Evolutionary conservation across 2,329 filamentous ascomycete species (phyloP), one percentile per base, ranked within the genome.

Genomic region (Neodidymelliopsis sp.): DNA sequence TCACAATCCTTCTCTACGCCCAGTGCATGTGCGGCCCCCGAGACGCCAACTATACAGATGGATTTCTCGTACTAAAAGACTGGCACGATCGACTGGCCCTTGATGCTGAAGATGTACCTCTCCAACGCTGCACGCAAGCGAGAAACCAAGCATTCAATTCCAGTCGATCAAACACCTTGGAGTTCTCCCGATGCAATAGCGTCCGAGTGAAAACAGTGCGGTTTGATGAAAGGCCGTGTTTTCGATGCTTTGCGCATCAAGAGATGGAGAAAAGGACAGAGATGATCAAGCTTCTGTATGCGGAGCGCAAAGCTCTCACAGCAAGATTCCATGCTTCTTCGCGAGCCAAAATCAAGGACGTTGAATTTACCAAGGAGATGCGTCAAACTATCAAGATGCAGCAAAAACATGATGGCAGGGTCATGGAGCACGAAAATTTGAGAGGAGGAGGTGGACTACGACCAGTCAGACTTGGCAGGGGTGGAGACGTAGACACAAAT

Each of bases 1-100:
- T 34, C 10, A 33, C 28, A 13, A 25, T 41, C 19, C 19, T 41
- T 15, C 38, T 24, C 20, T 41, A 41, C 28, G 25, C 38, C 6
- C 28, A 33, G 9, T 41, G 38, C 22, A 33, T 24, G 10, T 33
- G 33, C 33, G 19, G 25, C 15, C 22, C 31, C 5, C 24, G n/a
- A 11, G 41, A 44, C 8, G 41, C 24, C 16, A 36, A 18, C 41
- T 9, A 16, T 22, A 25, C 12, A 12, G 24, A 36, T 6, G 41
- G 41, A n/a, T 44, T 44, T 13, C 35, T 44, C 19, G 24, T 45
- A 1, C 30, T 33, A 12, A 37, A 37, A 37, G 10, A 20, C 4
- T 45, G 41, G 33, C 11, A 37, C 33, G 18, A 31, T 4, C 41
- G 41, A 13, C 15, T 45, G 8, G 9, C 12, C 10, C 18, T 45